These are phyloP conservation scores for Malus asiatica DNA, from an alignment of 306 rosid genomes.

Conservation along the genomic window DNA sequence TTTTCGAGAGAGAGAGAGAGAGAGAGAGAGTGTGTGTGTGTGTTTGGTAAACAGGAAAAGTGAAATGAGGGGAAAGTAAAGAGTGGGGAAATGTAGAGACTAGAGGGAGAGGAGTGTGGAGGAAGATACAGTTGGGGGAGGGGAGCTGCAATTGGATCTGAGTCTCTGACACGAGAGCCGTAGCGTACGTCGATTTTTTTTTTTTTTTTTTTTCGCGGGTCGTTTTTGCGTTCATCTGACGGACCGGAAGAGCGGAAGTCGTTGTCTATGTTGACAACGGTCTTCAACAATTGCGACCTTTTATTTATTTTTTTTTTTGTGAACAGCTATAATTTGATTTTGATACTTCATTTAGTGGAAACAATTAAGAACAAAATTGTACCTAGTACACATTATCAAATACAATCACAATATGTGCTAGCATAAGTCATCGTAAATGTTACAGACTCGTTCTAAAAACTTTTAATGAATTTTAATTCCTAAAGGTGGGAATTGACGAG, in stretches of 20 bases:
- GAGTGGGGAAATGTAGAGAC: conserved; percentile 1
- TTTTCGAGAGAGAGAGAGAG: background rate
- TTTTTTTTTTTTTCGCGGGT: conserved; percentile 14
- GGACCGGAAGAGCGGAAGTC: conserved; percentile 30
- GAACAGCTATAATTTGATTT: background rate
- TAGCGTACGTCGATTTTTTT: background rate
- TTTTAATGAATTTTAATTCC: too few species aligned
- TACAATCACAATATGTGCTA: background rate
- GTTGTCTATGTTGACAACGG: background rate
- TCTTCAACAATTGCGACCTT: background rate
- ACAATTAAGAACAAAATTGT: background rate
- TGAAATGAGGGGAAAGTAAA: conserved; percentile 36
- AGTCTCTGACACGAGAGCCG: background rate
- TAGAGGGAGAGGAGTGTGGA: background rate
- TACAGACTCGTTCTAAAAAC: too few species aligned
- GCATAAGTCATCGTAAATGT: background rate
- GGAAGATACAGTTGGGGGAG: background rate
- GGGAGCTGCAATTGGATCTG: background rate
- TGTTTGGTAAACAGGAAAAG: conserved; percentile 43
- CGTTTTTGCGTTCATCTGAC: conserved; percentile 31
- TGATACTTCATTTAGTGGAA: background rate
- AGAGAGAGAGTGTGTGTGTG: background rate
- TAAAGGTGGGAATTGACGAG: too few species aligned
- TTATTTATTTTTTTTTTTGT: too few species aligned
- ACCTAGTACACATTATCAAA: too few species aligned